phyloP scores from a whole-genome alignment of 768 basidiomycete genomes.

The Serendipita sp. region DNA sequence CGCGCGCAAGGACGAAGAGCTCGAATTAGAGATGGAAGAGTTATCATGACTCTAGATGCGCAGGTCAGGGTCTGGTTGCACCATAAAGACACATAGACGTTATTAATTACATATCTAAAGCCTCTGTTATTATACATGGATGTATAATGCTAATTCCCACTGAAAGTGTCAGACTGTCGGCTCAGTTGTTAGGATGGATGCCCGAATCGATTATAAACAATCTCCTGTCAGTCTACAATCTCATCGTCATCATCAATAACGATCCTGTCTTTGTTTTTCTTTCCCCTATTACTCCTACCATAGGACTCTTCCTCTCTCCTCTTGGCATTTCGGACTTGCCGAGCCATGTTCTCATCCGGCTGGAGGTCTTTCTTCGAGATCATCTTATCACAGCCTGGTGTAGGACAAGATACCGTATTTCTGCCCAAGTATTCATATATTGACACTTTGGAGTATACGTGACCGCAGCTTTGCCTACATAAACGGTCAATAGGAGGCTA shows the following conservation, averaged over 20 bases:
- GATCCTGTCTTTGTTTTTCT: background rate
- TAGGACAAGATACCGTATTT: slow-evolving; percentile 17
- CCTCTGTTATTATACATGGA: too few species aligned
- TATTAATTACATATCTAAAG: too few species aligned
- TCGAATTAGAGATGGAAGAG: background rate
- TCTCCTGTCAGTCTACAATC: background rate
- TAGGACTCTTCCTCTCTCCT: slow-evolving; percentile 3
- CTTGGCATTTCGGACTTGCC: background rate
- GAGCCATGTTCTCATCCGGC: slow-evolving; percentile 15
- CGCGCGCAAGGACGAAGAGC: background rate
- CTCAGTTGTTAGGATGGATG: too few species aligned
- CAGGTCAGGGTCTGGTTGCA: too few species aligned
- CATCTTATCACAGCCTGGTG: slow-evolving; percentile 17
- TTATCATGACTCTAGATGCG: background rate
- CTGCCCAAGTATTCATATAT: slow-evolving; percentile 45
- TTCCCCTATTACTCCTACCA: background rate
- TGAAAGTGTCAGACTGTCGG: too few species aligned
- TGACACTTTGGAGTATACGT: slow-evolving; percentile 64
- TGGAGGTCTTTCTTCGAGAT: slow-evolving; percentile 15
- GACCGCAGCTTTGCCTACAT: slow-evolving; percentile 48
- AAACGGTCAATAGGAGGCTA: background rate
- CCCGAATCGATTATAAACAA: too few species aligned
- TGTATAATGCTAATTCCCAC: too few species aligned
- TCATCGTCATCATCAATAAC: background rate
- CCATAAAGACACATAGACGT: too few species aligned